Evolutionary conservation across 1,139 yeast species (phyloP).

Genomic region (Oligophagozyma castellii): DNA sequence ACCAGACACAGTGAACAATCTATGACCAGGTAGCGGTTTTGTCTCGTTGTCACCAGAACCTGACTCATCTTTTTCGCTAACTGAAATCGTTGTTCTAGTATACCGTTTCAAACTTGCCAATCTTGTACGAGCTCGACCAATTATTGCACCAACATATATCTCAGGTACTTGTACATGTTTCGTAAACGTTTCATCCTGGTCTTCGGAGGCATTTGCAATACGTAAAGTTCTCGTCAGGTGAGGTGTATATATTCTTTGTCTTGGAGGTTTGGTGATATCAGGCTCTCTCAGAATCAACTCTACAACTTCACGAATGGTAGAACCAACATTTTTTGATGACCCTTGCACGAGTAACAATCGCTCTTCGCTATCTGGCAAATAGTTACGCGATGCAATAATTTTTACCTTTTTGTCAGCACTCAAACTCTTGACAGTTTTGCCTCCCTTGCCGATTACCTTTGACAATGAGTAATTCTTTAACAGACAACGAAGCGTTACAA

Average conservation of each 20-base stretch:
- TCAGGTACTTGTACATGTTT: slow-evolving; percentile 41
- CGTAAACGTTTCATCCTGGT: slow-evolving; percentile 6
- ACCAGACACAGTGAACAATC: slow-evolving; percentile 65
- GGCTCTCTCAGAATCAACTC: slow-evolving; percentile 16
- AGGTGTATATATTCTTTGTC: slow-evolving; percentile 15
- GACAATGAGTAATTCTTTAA: slow-evolving; percentile 87
- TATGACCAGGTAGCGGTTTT: too few relatives aligned
- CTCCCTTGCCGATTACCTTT: slow-evolving; percentile 77
- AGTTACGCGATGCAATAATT: slow-evolving; percentile 81
- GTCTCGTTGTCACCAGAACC: slow-evolving; percentile 51
- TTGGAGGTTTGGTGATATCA: slow-evolving; percentile 11
- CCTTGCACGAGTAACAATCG: slow-evolving; percentile 86
- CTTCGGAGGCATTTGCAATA: slow-evolving; percentile 4
- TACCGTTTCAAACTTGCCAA: slow-evolving; percentile 76
- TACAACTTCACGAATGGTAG: slow-evolving; percentile 41
- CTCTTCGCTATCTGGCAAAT: slow-evolving; percentile 73
- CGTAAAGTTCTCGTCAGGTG: slow-evolving; percentile 5
- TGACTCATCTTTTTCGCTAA: slow-evolving; percentile 52
- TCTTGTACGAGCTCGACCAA: slow-evolving; percentile 77
- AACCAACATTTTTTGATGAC: slow-evolving; percentile 50
- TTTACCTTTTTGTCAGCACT: slow-evolving; percentile 60
- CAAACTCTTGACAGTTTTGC: slow-evolving; percentile 66
- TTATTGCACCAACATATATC: slow-evolving; percentile 80
- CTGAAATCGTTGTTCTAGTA: slow-evolving; percentile 70
- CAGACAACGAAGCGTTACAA: slow-evolving; percentile 34